Base-by-base conservation (phyloP, 495 filamentous ascomycete genomes). In the Hypoxylon crocopeplum region DNA sequence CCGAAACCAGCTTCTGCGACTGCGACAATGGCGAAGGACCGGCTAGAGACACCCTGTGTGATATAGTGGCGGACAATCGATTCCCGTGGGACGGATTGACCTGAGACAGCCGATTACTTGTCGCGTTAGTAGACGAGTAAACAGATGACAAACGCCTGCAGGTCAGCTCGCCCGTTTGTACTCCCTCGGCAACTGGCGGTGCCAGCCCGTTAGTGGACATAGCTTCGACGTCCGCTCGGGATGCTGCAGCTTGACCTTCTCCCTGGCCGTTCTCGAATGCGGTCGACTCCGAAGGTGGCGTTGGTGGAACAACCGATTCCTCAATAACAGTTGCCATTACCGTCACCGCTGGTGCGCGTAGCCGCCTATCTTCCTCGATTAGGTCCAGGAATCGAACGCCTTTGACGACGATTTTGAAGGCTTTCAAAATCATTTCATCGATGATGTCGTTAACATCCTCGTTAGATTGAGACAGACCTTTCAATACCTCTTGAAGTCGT, bases 301-400 rank as follows among this genome's bases (percentile, higher is more conserved):
- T 94, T 25, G 83, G 86, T 34, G 89, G 88, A 46, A 87, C 76
- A 54, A 79, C 75, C 17, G 79, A 77, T 59, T 89, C 79, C 62
- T 88, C 84, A 16, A 81, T 78, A 38, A 88, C 82, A 20, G 86
- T 86, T 52, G 82, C 77, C 72, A 84, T 84, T 34, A 87, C 70
- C 20, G 70, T 76, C 34, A 80, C 74, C 37, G 83, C 78, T 24
- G 86, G 83, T 49, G 70, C 62, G 21, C 77, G 74, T 11, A 71
- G 56, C 30, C 72, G 70, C 25, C 76, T 74, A 59, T 91, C 88
- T 50, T 93, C 86, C 19, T 91, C 86, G 80, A 92, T 88, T 3
- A 92, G 80, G 66, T 99, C 95, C n/a, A 97, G 79, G 69, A 99
- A 97, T 55, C 86, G 82, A 45, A 97, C 92, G 29, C 89, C 91